These are phyloP conservation scores for Rhizopogon vinicolor DNA, from an alignment of 768 basidiomycete genomes.

Conservation along the genomic window DNA sequence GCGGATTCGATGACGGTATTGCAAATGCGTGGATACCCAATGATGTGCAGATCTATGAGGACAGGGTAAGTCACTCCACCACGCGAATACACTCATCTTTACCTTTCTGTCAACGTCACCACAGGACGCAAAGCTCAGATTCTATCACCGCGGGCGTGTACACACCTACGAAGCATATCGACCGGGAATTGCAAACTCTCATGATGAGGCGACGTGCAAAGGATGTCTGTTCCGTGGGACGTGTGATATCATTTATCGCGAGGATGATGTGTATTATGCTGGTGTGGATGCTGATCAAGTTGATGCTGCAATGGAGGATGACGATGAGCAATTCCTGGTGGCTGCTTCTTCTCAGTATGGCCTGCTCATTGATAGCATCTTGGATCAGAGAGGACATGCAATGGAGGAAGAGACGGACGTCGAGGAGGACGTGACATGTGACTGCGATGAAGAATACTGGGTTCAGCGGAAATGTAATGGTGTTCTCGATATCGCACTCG, in stretches of 20 bases:
- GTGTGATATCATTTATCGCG: conserved; percentile 22
- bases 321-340: too few relatives aligned
- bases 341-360: too few relatives aligned
- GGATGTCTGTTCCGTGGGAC: conserved; percentile 24
- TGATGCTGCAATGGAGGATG: too few relatives aligned
- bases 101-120: not conserved
- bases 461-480: conserved; percentile 26
- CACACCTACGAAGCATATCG: conserved; percentile 38
- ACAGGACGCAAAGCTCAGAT: not conserved
- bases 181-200: conserved; percentile 33
- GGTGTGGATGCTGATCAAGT: too few relatives aligned
- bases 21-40: conserved; percentile 37
- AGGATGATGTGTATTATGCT: not conserved
- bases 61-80: conserved; percentile 17
- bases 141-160: not conserved
- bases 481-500: conserved; percentile 55
- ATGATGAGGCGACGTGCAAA: conserved; percentile 37
- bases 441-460: too few relatives aligned
- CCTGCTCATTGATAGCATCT: too few relatives aligned
- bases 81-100: not conserved
- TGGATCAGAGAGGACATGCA: too few relatives aligned
- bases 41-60: conserved; percentile 11
- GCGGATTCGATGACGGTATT: conserved; percentile 30
- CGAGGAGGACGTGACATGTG: too few relatives aligned
- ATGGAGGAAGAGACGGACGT: too few relatives aligned